Evolutionary conservation across 2,329 filamentous ascomycete genomes (phyloP), one percentile per base, ranked within the genome.

Genomic region (Xylaria sp.): DNA sequence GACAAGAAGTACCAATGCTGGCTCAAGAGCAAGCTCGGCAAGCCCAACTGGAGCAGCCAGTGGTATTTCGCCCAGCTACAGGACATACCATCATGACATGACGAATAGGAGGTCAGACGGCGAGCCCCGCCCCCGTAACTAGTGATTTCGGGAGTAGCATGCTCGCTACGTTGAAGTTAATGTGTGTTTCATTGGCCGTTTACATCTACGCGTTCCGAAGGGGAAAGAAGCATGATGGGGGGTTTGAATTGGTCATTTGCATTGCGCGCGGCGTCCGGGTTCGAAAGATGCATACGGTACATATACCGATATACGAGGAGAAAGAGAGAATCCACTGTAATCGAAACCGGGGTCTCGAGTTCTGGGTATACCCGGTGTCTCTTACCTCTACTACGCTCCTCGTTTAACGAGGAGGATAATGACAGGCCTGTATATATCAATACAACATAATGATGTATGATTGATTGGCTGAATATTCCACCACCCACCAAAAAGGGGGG

Each of bases 21-120:
- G 58, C 34, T 65, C 40, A 64, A 64, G 52, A 59, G 52, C 26
- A 42, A 50, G 42, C 58, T 65, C 7, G 62, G 60, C 18, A 29
- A 58, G 50, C 62, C 63, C 4, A 63, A 62, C 11, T 39, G 29
- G 20, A 57, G 54, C 34, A 37, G 21, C 1, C 18, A 34, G 7
- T 63, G 62, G 62, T 62, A 61, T 44, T 60, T 64, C 41, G 63
- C 63, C 6, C 56, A 55, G 45, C 41, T 65, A 8, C 62, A 65
- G 49, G 22, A 53, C 18, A 40, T 56, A 22, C 9, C 26, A 8
- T 40, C 24, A 39, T 20, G 44, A 13, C 29, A 13, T 34, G 9
- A 19, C 13, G 40, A 24, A 13, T 19, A 5, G 17, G 6, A 11
- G 29, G 9, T 13, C 5, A 34, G 11, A 13, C n/a, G n/a, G n/a